A percentile compares a stretch with the other conserved stretches of the same genome.
Evolutionary conservation across 306 rosid species (phyloP).

Genomic region (Nissolia schottii): DNA sequence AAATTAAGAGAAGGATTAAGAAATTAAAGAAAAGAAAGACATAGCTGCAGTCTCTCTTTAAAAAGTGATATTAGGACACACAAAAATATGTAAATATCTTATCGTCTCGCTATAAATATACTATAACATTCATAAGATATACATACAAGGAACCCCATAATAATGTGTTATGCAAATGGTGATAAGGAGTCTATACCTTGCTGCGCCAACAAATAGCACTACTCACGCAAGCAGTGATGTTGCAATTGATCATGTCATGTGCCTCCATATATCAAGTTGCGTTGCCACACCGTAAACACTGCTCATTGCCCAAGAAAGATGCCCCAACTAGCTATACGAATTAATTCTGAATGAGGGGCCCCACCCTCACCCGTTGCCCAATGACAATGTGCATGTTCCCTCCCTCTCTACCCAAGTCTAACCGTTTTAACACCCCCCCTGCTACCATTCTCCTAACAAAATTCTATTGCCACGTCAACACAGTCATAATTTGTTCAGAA

Average conservation of each 20-base stretch:
- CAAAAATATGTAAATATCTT: too few species aligned
- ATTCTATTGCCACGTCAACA: background rate
- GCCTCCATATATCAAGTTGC: conserved; percentile 47
- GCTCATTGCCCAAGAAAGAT: conserved; percentile 46
- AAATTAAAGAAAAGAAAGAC: too few species aligned
- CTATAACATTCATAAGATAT: too few species aligned
- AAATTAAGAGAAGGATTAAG: too few species aligned
- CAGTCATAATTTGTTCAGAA: background rate
- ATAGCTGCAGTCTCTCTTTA: too few species aligned
- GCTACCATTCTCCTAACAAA: background rate
- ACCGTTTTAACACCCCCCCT: conserved; percentile 13
- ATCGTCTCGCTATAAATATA: too few species aligned
- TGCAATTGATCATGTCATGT: conserved; percentile 54
- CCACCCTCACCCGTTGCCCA: conserved; percentile 52
- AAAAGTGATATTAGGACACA: too few species aligned
- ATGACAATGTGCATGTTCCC: conserved; percentile 39
- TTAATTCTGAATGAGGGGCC: conserved; percentile 37
- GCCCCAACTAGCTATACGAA: conserved; percentile 30
- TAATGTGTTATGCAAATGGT: too few species aligned
- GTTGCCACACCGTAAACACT: background rate
- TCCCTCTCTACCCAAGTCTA: conserved; percentile 17
- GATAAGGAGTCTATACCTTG: too few species aligned
- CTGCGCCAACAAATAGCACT: too few species aligned
- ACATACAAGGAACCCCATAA: too few species aligned
- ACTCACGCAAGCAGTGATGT: conserved; percentile 30